Conservation (phyloP, 805 yeast species). For the Yarrowia bubula region DNA sequence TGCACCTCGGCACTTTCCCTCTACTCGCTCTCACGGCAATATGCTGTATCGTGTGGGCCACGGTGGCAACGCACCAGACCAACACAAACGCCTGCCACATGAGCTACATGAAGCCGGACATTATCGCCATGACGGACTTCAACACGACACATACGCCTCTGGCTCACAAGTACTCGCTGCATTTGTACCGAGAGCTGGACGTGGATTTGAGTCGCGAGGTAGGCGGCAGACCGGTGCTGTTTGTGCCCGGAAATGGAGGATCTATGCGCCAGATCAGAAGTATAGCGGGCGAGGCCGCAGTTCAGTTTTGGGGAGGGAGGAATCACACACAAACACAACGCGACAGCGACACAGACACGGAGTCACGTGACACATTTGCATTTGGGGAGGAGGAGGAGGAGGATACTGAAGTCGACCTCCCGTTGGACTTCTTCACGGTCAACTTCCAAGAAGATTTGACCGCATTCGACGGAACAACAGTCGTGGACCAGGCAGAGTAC, state of each 20-base stretch:
- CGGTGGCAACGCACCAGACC: neutral
- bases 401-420: neutral
- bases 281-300: slow-evolving; percentile 49
- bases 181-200: slow-evolving; percentile 78
- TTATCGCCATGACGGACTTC: slow-evolving; percentile 48
- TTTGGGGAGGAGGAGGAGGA: neutral
- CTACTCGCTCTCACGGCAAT: neutral
- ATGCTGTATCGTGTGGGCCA: slow-evolving; percentile 5
- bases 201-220: slow-evolving; percentile 46
- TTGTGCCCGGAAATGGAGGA: slow-evolving; percentile 95
- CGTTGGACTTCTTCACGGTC: slow-evolving; percentile 78
- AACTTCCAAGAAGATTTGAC: slow-evolving; percentile 94
- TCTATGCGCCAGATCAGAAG: slow-evolving; percentile 81
- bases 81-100: slow-evolving; percentile 17
- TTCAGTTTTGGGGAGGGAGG: neutral
- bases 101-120: slow-evolving; percentile 25
- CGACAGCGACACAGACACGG: neutral
- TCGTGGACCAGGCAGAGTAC: slow-evolving; percentile 90
- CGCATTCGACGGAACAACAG: slow-evolving; percentile 90
- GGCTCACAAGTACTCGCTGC: slow-evolving; percentile 77
- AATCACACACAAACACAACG: neutral
- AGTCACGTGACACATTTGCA: neutral
- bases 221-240: slow-evolving; percentile 74
- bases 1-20: neutral
- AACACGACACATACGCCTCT: slow-evolving; percentile 65